Evolutionary conservation across 495 filamentous ascomycete genomes (phyloP), one percentile per base, ranked within the genome.

Genomic region (Saxispiralis lemnorum): DNA sequence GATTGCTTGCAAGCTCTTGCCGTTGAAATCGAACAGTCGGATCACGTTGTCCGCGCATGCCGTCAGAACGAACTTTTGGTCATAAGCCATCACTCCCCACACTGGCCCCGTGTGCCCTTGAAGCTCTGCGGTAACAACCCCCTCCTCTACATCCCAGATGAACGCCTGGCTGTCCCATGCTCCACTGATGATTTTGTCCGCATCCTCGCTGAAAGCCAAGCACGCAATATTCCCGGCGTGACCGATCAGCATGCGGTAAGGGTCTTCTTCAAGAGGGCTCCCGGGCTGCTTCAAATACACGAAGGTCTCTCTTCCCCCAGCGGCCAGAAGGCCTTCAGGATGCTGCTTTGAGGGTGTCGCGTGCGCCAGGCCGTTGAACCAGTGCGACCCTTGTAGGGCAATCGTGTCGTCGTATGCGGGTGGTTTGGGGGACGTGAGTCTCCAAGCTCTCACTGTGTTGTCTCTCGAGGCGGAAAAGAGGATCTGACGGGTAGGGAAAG

Each of bases 151-250:
- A 36, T 54, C 66, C 83, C 83, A 95, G 44, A 93, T 55, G 24
- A 82, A 74, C 11, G 81, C 83, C 31, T 84, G 78, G 32, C 73
- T 71, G 58, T 99, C 92, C 92, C 92, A 99, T 58, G 85, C 79
- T n/a, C 84, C 89, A 54, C 87, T 95, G 34, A 94, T 76, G 39
- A 96, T 69, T 56, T 72, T 78, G 14, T 61, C 70, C 2, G 73
- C 75, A 41, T 79, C 74, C 6, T 75, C 68, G 35, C 72, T 76
- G 5, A 81, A 76, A 56, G 94, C 85, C 21, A 99, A 60, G 1
- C 87, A 66, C 56, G 87, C 95, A 24, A 99, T 73, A 49, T 95
- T 96, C 47, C 78, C 69, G 12, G 67, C 64, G 56, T 99, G 92
- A 14, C 92, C 92, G 36, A 94, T 61, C 6, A 99, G 67, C 49